These are phyloP conservation scores for Paracoccidioides lutzii DNA, from an alignment of 2,329 filamentous ascomycete genomes.

Conservation along the genomic window DNA sequence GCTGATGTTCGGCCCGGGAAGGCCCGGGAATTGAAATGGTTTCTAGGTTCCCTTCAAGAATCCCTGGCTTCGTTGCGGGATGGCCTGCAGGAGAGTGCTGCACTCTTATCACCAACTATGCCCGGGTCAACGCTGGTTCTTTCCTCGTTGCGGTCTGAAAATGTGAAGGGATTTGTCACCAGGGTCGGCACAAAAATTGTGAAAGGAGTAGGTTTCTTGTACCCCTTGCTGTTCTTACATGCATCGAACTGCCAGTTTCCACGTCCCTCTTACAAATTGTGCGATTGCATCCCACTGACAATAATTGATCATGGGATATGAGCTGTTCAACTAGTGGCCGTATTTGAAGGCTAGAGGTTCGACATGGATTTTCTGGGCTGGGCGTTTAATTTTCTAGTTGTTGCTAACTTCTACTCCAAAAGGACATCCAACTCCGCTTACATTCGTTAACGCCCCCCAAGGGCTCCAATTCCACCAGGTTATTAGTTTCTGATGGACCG, in stretches of 20 bases:
- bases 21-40: conserved; percentile 51
- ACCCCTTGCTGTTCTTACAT: not conserved
- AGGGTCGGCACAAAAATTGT: conserved; percentile 81
- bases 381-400: not conserved
- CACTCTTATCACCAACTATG: conserved; percentile 71
- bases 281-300: not conserved
- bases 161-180: conserved; percentile 83
- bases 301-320: not conserved
- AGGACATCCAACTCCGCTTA: conserved; percentile 68
- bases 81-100: conserved; percentile 78
- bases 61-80: conserved; percentile 49
- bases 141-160: conserved; percentile 74
- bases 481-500: conserved; percentile 41
- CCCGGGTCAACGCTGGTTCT: conserved; percentile 80
- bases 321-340: too few species aligned
- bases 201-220: conserved; percentile 57
- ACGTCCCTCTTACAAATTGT: too few species aligned
- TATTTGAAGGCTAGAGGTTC: too few species aligned
- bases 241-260: too few species aligned
- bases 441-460: conserved; percentile 38
- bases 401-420: not conserved
- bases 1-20: conserved; percentile 14
- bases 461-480: conserved; percentile 38
- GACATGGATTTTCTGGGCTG: not conserved
- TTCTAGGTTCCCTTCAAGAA: conserved; percentile 47